Evolutionary conservation across 192 early-diverging fungal genomes (phyloP), one percentile per base, ranked within the genome.

Genomic region (Umbelopsis vinacea): DNA sequence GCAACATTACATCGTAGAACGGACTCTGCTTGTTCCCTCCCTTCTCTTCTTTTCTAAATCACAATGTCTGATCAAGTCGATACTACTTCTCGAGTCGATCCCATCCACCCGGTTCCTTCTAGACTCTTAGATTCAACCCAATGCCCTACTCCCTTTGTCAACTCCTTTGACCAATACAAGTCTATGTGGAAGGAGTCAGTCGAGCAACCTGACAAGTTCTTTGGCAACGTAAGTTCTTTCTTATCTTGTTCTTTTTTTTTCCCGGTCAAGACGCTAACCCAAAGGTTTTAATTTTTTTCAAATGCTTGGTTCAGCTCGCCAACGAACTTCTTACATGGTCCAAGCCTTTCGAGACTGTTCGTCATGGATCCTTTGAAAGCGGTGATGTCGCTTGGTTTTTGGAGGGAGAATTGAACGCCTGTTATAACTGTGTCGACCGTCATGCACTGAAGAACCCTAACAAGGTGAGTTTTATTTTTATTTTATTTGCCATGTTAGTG

Each of bases 341-440:
- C 75, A 87, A 85, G 76, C 92, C 92, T 53, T 96, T 96, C 81
- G 79, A 85, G 67, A 86, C 84, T 29, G 91, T 93, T 69, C 72
- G 76, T 24, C 82, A 86, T 47, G 95, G 96, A 35, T 83, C 82
- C 53, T 93, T 97, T 74, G 78, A 89, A 33, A 84, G 91, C 52
- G 97, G 97, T 63, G 90, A 98, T 81, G 88, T 93, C 72, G 89
- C 94, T 38, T 98, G 97, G 97, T 98, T 98, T 85, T 82, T 87
- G 38, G 92, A 93, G 73, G 97, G 97, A 48, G 81, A 92, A 74
- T 85, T 98, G 73, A 98, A 98, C 76, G 93, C 90, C n/a, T 87
- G 91, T 33, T 93, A 93, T 86, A 98, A 98, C 89, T 97, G 95
- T 83, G 91, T 98, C 38, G 97, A 98, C 79, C 91, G 97, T 52